Percentiles rank a stretch among this genome's conserved stretches.
Evolutionary conservation across 2,329 filamentous ascomycete species (phyloP).

Genomic region (Emericellopsis cladophorae): DNA sequence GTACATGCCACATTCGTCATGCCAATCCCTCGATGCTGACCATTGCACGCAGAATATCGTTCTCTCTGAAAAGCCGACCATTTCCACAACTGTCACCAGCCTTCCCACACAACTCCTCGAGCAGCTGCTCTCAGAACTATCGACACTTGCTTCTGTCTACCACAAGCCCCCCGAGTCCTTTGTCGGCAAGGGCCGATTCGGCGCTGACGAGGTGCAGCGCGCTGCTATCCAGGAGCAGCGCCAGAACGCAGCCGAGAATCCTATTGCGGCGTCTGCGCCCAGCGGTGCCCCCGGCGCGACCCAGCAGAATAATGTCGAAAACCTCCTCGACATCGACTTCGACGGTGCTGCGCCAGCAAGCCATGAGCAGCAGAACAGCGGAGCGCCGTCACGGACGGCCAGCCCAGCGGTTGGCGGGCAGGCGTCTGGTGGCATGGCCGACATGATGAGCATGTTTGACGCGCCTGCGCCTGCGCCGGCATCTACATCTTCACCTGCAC

Average conservation of each 20-base stretch:
- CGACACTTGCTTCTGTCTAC: slow-evolving; percentile 91
- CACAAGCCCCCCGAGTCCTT: slow-evolving; percentile 99
- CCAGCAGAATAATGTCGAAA: slow-evolving; percentile 74
- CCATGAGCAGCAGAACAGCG: slow-evolving; percentile 45
- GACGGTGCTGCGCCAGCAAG: slow-evolving; percentile 90
- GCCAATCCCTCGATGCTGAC: background rate
- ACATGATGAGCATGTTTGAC: slow-evolving; percentile 60
- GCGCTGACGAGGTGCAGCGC: slow-evolving; percentile 85
- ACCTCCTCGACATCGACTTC: slow-evolving; percentile 91
- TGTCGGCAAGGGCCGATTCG: slow-evolving; percentile 86
- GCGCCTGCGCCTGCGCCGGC: slow-evolving; percentile 38
- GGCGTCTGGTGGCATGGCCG: slow-evolving; percentile 38
- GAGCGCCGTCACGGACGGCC: slow-evolving; percentile 56
- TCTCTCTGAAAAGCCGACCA: slow-evolving; percentile 86
- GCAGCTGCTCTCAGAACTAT: slow-evolving; percentile 80
- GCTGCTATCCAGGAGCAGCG: slow-evolving; percentile 94
- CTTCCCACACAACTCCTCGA: slow-evolving; percentile 76
- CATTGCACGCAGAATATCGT: slow-evolving; percentile 51
- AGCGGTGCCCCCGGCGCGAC: slow-evolving; percentile 41
- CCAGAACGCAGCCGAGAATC: slow-evolving; percentile 85
- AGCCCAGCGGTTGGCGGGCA: slow-evolving; percentile 39
- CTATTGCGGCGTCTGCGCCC: slow-evolving; percentile 70
- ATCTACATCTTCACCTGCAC: slow-evolving; percentile 4
- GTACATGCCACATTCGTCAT: slow-evolving; percentile 24
- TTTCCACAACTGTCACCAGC: slow-evolving; percentile 86